Percentiles rank a stretch among this genome's conserved stretches.
phyloP scores from a whole-genome alignment of 352 stramenopile species.

The Sclerospora graminicola region DNA sequence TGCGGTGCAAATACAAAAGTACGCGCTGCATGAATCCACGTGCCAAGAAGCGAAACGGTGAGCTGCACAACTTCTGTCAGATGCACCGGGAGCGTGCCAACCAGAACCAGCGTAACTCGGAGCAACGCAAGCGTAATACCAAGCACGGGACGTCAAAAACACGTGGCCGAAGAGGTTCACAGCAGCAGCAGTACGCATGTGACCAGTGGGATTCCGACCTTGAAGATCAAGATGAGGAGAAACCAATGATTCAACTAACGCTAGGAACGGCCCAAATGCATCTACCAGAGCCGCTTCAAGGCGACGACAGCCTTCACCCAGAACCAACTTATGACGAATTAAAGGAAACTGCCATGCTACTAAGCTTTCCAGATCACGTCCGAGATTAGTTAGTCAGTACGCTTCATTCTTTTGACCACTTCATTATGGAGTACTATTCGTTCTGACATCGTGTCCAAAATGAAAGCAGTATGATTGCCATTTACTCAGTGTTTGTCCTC shows the following conservation, averaged over 20 bases:
- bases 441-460: constrained; percentile 3
- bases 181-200: neutral
- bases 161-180: constrained; percentile 2
- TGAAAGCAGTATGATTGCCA: neutral
- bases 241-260: neutral
- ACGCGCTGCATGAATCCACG: constrained; percentile 30
- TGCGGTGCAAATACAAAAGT: constrained; percentile 40
- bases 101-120: constrained; percentile 58
- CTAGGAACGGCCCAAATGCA: constrained; percentile 4
- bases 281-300: constrained; percentile 21
- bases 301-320: constrained; percentile 10
- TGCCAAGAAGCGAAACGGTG: constrained; percentile 34
- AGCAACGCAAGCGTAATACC: constrained; percentile 32
- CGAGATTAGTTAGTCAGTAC: constrained; percentile 2
- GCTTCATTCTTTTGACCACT: no score
- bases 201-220: constrained; percentile 4
- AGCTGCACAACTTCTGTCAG: constrained; percentile 43
- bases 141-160: constrained; percentile 6
- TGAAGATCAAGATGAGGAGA: constrained; percentile 2
- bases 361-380: constrained; percentile 19
- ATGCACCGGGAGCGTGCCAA: constrained; percentile 45
- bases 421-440: no score
- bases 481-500: neutral
- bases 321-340: constrained; percentile 24
- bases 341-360: constrained; percentile 24